Evolutionary conservation across 2,329 filamentous ascomycete genomes (phyloP), one percentile per base, ranked within the genome.

Genomic region (Macroventuria anomochaeta): DNA sequence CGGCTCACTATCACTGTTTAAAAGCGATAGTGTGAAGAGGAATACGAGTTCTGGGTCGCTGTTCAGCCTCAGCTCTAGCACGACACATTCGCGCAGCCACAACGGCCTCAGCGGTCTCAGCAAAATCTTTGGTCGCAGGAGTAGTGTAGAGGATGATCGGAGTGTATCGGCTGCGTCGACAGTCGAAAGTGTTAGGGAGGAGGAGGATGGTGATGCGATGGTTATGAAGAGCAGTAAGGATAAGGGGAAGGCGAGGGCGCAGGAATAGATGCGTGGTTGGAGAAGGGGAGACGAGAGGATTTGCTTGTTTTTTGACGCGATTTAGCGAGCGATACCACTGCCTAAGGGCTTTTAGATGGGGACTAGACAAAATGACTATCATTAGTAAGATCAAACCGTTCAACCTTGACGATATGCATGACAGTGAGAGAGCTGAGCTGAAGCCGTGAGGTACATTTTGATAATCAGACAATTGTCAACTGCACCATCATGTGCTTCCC

Each of bases 281-380:
- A 23, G 28, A 17, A 20, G 23, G 7, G 20, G 25, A 17, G 3
- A n/a, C n/a, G 29, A 12, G n/a, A 23, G 5, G 10, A 17, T 26
- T 17, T 34, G 41, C 15, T 33, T 38, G n/a, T 32, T 25, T 39
- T 21, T 17, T 40, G n/a, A n/a, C n/a, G 48, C 48, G 34, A 33
- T 76, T 93, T 86, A 69, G 99, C 79, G 46, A 51, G 47, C 47
- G 47, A 51, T 51, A 43, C 39, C 47, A 43, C 7, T 12, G n/a
- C 13, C 18, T 2, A 3, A 15, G 29, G 18, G 20, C 17, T 40
- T 10, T 31, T 33, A 40, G 36, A 47, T 33, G 36, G 15, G 36
- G 12, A 39, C 12, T 39, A 39, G 28, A 31, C 28, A 31, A 31
- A 31, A 31, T 31, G 13, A 31, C 5, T 25, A 8, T 25, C 23